Base-by-base conservation (phyloP, 148 eudicot species). In the Diospyros kaki region DNA sequence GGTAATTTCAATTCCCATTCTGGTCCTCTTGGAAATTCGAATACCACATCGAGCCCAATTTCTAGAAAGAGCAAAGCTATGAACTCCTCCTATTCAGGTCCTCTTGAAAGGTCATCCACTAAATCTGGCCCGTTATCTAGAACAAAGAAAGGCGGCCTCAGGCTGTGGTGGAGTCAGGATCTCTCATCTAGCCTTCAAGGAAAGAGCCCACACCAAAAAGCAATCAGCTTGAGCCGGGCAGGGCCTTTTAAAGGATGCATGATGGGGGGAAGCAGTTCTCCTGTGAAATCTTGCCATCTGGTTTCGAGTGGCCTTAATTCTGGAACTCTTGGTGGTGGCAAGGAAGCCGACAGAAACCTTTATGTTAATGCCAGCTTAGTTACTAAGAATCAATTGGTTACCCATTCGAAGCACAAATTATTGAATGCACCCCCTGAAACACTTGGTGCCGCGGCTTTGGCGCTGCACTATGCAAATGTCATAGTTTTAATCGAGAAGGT, bases 391-490 rank as follows among this genome's bases (percentile, higher is more conserved):
- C 52, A 64, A 55, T 72, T 74, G 38, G 69, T 71, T 45, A 74
- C 56, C 69, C 45, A 72, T 41, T 66, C 77, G 10, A 86, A 83
- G 68, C 77, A 45, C 56, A 83, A 61, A 45, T 68, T 77, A 17
- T 58, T 83, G 46, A 72, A 83, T 50, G 82, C 91, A 3, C 89
- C 89, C 52, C 81, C 83, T 0, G 86, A 79, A 40, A 86, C 91
- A 46, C 87, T 90, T 9, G 94, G 94, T 8, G 91, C 86, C 1
- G 83, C 88, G 14, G 91, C 89, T 39, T 66, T 89, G 28, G 85
- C 89, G 38, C 62, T 89, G 66, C 94, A 89, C 61, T 89, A 89
- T 77, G 88, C 94, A 11, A 89, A 89, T 70, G 67, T 87, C 52
- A 83, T 89, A 46, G 83, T 83, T 39, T 81, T 89, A 9, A 84